Evolutionary conservation across 164 flowering plant species (phyloP).

Genomic region (Houttuynia cordata): DNA sequence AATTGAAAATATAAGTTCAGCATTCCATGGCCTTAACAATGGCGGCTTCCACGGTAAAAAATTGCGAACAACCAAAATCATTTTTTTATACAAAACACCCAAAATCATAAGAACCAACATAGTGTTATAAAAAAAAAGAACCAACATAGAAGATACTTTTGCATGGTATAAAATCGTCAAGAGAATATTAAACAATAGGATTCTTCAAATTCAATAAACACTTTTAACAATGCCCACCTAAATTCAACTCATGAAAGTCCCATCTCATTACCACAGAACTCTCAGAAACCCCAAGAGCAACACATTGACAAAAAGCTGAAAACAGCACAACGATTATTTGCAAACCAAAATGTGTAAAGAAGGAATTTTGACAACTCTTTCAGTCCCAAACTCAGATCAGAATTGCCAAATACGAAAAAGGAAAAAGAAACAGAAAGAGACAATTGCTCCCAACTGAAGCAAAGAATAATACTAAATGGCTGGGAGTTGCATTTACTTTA

Average conservation of each 20-base stretch:
- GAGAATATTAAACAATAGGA: background rate
- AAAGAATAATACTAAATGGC: background rate
- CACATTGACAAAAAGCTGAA: background rate
- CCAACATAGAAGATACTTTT: background rate
- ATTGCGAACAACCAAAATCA: no score
- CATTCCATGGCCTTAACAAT: background rate
- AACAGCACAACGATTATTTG: background rate
- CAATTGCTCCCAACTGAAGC: conserved; percentile 1
- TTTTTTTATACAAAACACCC: no score
- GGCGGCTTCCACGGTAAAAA: background rate
- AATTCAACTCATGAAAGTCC: background rate
- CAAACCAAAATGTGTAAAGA: background rate
- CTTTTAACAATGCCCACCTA: background rate
- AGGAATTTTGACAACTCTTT: background rate
- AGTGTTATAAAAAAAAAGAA: no score
- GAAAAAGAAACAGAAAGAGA: background rate
- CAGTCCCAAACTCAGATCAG: conserved; percentile 1
- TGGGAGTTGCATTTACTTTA: no score
- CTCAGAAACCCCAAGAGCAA: background rate
- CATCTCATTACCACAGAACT: background rate
- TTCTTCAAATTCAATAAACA: background rate
- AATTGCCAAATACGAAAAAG: background rate
- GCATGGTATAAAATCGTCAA: no score
- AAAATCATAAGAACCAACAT: background rate
- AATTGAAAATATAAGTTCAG: background rate